Conservation (phyloP, 129 eudicot genomes). For the Erigeron canadensis region DNA sequence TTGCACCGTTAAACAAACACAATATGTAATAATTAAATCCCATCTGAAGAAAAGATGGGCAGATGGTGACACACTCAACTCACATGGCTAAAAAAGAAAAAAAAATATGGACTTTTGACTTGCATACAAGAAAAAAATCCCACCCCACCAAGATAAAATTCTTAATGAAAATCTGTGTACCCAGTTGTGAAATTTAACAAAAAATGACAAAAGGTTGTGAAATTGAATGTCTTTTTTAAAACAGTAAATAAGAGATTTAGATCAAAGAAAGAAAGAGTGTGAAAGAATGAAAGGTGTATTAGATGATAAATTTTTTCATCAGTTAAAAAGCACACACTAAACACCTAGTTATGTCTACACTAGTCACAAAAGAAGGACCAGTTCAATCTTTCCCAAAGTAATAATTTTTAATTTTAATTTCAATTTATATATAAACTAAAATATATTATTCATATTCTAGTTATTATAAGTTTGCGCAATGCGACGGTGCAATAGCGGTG, state of each 20-base stretch:
- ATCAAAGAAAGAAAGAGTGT: constrained; percentile 39
- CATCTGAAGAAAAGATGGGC: constrained; percentile 31
- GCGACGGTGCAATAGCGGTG: too few species aligned
- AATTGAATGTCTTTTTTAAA: constrained; percentile 11
- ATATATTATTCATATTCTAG: too few species aligned
- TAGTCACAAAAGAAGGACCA: constrained; percentile 45
- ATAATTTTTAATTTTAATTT: not conserved
- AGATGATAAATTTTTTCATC: constrained; percentile 1
- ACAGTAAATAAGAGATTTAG: constrained; percentile 39
- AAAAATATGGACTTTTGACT: constrained; percentile 31
- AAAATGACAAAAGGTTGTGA: constrained; percentile 9
- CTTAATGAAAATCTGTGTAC: constrained; percentile 17
- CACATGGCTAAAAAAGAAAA: constrained; percentile 30
- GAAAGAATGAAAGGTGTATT: constrained; percentile 21
- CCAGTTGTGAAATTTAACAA: constrained; percentile 18
- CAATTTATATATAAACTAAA: too few species aligned
- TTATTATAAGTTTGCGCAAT: too few species aligned
- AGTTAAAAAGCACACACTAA: constrained; percentile 33
- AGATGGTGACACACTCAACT: constrained; percentile 22
- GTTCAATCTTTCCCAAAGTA: constrained; percentile 42
- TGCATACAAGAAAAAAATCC: constrained; percentile 21
- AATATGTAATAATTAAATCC: constrained; percentile 29
- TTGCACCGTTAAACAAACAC: not conserved
- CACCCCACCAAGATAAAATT: constrained; percentile 34
- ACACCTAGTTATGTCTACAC: constrained; percentile 32